A percentile compares a stretch with the other conserved stretches of the same genome.
phyloP scores from a whole-genome alignment of 305 asterid species.

The Andrographis paniculata region DNA sequence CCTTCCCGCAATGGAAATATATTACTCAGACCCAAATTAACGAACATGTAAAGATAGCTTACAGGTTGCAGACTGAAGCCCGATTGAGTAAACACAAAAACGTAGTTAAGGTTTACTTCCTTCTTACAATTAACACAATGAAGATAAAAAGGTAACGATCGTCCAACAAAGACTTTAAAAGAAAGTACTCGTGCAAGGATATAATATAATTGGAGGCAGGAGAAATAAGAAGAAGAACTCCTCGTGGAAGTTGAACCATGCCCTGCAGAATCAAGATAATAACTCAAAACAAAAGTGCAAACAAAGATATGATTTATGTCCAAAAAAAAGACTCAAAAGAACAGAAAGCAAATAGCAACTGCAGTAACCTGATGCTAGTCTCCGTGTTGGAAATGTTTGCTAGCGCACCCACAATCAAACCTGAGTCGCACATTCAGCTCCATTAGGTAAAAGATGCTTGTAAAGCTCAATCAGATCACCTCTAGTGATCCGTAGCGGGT shows the following conservation, averaged over 20 bases:
- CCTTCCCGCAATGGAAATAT: neutral
- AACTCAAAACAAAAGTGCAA: conserved; percentile 5
- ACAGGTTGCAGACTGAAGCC: conserved; percentile 94
- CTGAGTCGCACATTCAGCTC: conserved; percentile 32
- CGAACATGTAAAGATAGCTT: conserved; percentile 24
- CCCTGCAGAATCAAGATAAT: conserved; percentile 43
- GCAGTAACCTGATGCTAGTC: conserved; percentile 59
- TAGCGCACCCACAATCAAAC: conserved; percentile 82
- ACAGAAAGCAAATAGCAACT: neutral
- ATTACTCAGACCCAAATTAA: neutral
- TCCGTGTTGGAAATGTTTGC: conserved; percentile 87
- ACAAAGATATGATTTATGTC: neutral
- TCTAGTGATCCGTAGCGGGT: conserved; percentile 1
- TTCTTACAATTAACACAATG: conserved; percentile 17
- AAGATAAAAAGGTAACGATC: conserved; percentile 8
- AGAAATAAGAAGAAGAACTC: conserved; percentile 93
- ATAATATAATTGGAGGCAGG: conserved; percentile 97
- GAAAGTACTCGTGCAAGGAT: conserved; percentile 42
- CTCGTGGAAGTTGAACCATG: conserved; percentile 98
- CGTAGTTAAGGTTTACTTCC: conserved; percentile 45
- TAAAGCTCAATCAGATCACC: neutral
- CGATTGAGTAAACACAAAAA: conserved; percentile 59
- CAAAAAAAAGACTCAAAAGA: conserved; percentile 5
- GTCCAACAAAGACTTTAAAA: conserved; percentile 13
- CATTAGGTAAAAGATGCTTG: conserved; percentile 16